Conservation (phyloP, 352 stramenopile genomes). For the Pythium guiyangense region DNA sequence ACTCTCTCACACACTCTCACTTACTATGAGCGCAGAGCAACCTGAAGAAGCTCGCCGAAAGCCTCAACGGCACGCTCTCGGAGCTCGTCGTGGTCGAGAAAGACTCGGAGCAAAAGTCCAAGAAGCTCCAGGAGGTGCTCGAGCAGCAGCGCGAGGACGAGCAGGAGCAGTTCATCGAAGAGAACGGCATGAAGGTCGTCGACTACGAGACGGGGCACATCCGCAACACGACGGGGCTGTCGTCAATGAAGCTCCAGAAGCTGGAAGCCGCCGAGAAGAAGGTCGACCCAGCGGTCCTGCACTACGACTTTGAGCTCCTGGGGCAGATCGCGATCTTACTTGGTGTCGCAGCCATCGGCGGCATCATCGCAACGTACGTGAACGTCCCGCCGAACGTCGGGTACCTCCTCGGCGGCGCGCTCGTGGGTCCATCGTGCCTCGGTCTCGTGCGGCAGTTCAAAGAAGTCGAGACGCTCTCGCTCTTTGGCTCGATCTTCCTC, state of each 20-base stretch:
- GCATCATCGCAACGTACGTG: slow-evolving; percentile 86
- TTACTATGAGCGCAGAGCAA: slow-evolving; percentile 26
- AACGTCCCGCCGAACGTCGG: slow-evolving; percentile 89
- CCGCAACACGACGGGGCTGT: slow-evolving; percentile 68
- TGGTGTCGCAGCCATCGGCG: slow-evolving; percentile 81
- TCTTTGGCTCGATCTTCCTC: slow-evolving; percentile 93
- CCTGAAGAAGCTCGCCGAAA: slow-evolving; percentile 61
- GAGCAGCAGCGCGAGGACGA: slow-evolving; percentile 74
- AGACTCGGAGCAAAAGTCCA: slow-evolving; percentile 71
- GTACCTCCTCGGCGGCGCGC: slow-evolving; percentile 87
- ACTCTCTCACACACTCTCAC: too few species aligned
- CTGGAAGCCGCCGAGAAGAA: slow-evolving; percentile 77
- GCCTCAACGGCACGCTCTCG: slow-evolving; percentile 68
- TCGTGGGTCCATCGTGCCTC: slow-evolving; percentile 88
- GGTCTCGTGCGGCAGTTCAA: slow-evolving; percentile 85
- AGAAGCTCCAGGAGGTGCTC: slow-evolving; percentile 73
- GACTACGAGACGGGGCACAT: slow-evolving; percentile 83
- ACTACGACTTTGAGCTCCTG: slow-evolving; percentile 86
- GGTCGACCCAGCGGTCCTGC: slow-evolving; percentile 74
- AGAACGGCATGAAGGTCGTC: slow-evolving; percentile 73
- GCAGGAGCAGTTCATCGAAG: slow-evolving; percentile 73
- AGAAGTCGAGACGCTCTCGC: slow-evolving; percentile 91
- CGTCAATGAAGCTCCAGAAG: slow-evolving; percentile 61
- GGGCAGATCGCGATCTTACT: slow-evolving; percentile 79
- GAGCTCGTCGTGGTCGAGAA: slow-evolving; percentile 83